A percentile compares a stretch with the other conserved stretches of the same genome.
Conservation (phyloP, 2,329 filamentous ascomycete genomes). For the Colletotrichum zoysiae region DNA sequence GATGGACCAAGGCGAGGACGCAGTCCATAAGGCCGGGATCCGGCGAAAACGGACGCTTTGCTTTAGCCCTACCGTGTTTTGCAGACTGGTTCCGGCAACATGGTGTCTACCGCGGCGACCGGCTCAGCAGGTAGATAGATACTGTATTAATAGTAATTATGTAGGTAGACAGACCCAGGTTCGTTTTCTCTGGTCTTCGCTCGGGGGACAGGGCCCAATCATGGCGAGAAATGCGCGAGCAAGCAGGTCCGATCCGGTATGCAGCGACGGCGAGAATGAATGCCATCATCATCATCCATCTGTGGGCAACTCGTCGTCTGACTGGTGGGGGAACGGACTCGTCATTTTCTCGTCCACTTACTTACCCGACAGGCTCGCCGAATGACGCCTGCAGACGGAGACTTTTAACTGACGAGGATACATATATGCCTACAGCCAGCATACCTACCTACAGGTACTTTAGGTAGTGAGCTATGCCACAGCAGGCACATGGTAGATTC, state of each 20-base stretch:
- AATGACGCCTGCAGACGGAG: conserved; percentile 13
- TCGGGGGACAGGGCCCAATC: background rate
- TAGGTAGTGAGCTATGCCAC: background rate
- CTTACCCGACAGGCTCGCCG: background rate
- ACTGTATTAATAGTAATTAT: no score
- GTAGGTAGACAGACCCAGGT: background rate
- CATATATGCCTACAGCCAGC: no score
- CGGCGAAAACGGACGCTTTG: conserved; percentile 30
- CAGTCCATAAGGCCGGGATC: background rate
- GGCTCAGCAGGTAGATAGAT: conserved; percentile 12
- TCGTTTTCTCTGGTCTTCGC: background rate
- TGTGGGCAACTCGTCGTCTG: background rate
- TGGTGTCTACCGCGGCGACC: background rate
- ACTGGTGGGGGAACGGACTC: conserved; percentile 31
- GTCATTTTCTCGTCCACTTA: background rate
- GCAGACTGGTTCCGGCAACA: conserved; percentile 32
- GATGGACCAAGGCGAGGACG: background rate
- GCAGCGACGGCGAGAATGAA: conserved; percentile 22
- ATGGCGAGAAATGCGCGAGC: background rate
- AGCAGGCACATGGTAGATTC: background rate
- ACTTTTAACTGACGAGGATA: background rate
- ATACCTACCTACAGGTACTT: no score
- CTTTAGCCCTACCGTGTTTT: conserved; percentile 7
- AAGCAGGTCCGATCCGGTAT: conserved; percentile 16
- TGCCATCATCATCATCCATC: background rate